Evolutionary conservation across 441 rosid species (phyloP), one percentile per base, ranked within the genome.

Genomic region (Biscutella laevigata): DNA sequence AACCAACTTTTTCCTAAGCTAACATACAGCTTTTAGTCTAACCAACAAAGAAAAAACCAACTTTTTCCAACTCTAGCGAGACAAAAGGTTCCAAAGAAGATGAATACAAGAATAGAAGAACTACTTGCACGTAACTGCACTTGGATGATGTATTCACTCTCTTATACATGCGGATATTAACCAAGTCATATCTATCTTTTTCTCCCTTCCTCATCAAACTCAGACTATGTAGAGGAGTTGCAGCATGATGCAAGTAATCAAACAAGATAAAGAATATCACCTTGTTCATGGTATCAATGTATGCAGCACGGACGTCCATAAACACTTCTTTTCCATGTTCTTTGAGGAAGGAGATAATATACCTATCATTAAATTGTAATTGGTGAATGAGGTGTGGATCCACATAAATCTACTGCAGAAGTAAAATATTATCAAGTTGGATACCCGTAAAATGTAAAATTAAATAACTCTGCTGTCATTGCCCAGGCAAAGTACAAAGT

Each of bases 271-370:
- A 46, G 33, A 58, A 60, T 57, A 26, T 71, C 59, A 94, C 99
- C 99, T 89, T 86, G 77, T 94, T 94, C 99, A 94, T 84, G 57
- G 99, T 94, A 77, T 89, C 97, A 13, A 89, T 61, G 62, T 94
- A 94, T 9, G 99, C 95, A 67, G 77, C 91, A 67, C 95, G 94
- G 57, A 94, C 96, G 69, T 94, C 96, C 64, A 37, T 46, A 75
- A 83, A 85, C 28, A 94, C 82, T 69, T 94, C 97, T 76, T 77
- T 89, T 63, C 95, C 92, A 61, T 94, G 94, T 69, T 81, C 95
- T 79, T 84, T 87, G 65, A 89, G 88, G 74, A 94, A 94, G 55
- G 86, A 67, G 71, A 86, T 71, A 29, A 80, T 69, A 71, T 89
- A 94, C 87, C 99, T 94, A 46, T 21, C 21, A 47, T 47, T 5